A percentile compares a stretch with the other conserved stretches of the same genome.
Conservation (phyloP, 495 filamentous ascomycete species). For the Hypoxylon fragiforme region DNA sequence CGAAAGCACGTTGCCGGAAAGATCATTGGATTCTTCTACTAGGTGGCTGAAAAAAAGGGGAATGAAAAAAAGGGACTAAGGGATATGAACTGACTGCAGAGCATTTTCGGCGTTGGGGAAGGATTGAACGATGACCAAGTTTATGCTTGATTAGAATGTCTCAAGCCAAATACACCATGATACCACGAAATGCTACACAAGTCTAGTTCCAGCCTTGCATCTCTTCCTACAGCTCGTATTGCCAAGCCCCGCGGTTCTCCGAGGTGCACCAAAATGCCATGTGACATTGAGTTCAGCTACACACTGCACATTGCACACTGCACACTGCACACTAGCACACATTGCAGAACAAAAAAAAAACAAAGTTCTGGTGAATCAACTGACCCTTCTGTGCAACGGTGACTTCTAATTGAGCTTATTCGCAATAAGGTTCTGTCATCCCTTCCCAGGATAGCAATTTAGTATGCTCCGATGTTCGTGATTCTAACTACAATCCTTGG, state of each 20-base stretch:
- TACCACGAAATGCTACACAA: constrained; percentile 36
- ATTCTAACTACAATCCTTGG: too few species aligned
- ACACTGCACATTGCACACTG: too few species aligned
- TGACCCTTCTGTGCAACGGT: constrained; percentile 15
- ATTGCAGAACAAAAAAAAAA: too few species aligned
- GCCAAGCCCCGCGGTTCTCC: too few species aligned
- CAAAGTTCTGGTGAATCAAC: not conserved
- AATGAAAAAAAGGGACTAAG: constrained; percentile 21
- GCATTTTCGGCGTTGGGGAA: constrained; percentile 40
- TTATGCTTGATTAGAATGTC: constrained; percentile 17
- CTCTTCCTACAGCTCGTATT: not conserved
- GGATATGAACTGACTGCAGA: constrained; percentile 24
- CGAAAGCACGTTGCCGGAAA: constrained; percentile 97
- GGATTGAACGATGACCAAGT: constrained; percentile 29
- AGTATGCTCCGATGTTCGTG: not conserved
- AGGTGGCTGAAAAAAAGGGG: constrained; percentile 39
- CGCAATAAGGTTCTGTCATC: constrained; percentile 28
- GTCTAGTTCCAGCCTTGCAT: constrained; percentile 17
- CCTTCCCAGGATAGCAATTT: constrained; percentile 2
- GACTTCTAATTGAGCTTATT: constrained; percentile 19
- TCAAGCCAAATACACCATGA: constrained; percentile 33
- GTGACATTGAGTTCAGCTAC: constrained; percentile 6
- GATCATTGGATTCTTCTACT: constrained; percentile 97
- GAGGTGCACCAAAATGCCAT: too few species aligned
- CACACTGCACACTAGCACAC: too few species aligned